Percentiles rank a stretch among this genome's conserved stretches.
Conservation (phyloP, 2,329 filamentous ascomycete species). For the Herpotrichia juniperi region DNA sequence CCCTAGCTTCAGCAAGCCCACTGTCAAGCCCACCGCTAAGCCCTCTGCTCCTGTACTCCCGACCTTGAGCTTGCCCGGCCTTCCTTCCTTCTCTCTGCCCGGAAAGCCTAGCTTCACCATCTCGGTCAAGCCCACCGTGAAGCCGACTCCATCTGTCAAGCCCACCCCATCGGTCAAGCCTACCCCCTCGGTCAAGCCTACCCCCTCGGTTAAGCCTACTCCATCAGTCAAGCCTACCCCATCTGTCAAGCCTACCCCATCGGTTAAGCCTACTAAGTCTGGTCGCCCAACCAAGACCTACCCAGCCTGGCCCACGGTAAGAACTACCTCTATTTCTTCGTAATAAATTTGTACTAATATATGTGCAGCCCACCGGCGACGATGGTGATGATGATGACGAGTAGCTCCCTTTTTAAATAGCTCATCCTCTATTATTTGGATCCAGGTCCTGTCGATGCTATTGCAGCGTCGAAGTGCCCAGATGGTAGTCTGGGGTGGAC, state of each 20-base stretch:
- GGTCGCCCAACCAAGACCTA: constrained; percentile 2
- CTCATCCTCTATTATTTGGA: not conserved
- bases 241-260: not conserved
- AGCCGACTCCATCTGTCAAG: not conserved
- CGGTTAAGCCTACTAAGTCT: not conserved
- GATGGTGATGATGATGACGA: constrained; percentile 15
- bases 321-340: not conserved
- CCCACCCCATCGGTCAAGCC: constrained; percentile 1
- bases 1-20: constrained; percentile 13
- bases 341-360: not conserved
- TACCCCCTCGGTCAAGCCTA: constrained; percentile 3
- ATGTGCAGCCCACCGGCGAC: not conserved
- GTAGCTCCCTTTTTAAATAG: not conserved
- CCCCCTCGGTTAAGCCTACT: constrained; percentile 2
- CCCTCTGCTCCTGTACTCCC: constrained; percentile 6
- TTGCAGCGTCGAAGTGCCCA: not conserved
- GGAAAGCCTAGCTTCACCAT: constrained; percentile 7
- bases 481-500: not conserved
- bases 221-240: not conserved
- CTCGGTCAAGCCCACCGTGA: constrained; percentile 2
- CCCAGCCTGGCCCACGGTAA: not conserved
- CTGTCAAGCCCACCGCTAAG: constrained; percentile 5
- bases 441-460: not conserved
- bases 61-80: constrained; percentile 1
- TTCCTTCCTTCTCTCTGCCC: constrained; percentile 1